These are phyloP conservation scores for Boletus vinaceobasis DNA, from an alignment of 768 basidiomycete species.

Conservation along the genomic window DNA sequence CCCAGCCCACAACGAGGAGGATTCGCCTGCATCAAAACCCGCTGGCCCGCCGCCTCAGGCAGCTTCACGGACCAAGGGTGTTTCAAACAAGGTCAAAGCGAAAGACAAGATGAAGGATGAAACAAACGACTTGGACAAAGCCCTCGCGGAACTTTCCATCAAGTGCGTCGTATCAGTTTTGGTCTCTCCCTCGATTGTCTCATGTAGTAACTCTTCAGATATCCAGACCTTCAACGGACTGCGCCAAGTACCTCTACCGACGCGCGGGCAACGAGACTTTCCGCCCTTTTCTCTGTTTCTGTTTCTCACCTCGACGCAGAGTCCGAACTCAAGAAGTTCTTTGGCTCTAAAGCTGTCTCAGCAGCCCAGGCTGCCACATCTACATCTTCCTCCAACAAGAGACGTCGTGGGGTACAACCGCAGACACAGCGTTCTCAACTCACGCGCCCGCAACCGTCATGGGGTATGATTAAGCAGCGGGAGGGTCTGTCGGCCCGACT, in stretches of 20 bases:
- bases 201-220: slow-evolving; percentile 32
- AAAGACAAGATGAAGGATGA: slow-evolving; percentile 62
- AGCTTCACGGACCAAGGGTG: slow-evolving; percentile 40
- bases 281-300: slow-evolving; percentile 73
- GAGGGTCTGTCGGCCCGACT: slow-evolving; percentile 70
- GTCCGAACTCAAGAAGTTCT: slow-evolving; percentile 90
- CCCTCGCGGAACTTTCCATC: slow-evolving; percentile 76
- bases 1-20: slow-evolving; percentile 2
- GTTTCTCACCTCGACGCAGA: slow-evolving; percentile 80
- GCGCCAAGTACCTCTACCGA: slow-evolving; percentile 22
- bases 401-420: slow-evolving; percentile 34
- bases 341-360: slow-evolving; percentile 85
- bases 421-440: slow-evolving; percentile 61
- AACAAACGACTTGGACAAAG: slow-evolving; percentile 79
- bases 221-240: slow-evolving; percentile 49
- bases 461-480: slow-evolving; percentile 67
- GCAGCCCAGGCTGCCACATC: slow-evolving; percentile 45
- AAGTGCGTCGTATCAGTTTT: slow-evolving; percentile 45
- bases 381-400: slow-evolving; percentile 33
- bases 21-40: slow-evolving; percentile 4
- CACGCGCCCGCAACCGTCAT: slow-evolving; percentile 69
- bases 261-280: slow-evolving; percentile 34
- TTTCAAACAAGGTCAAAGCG: slow-evolving; percentile 56
- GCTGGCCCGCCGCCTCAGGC: neutral
- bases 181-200: neutral